phyloP scores from a whole-genome alignment of 768 basidiomycete species.

The Krasilnikovozyma curviuscula region DNA sequence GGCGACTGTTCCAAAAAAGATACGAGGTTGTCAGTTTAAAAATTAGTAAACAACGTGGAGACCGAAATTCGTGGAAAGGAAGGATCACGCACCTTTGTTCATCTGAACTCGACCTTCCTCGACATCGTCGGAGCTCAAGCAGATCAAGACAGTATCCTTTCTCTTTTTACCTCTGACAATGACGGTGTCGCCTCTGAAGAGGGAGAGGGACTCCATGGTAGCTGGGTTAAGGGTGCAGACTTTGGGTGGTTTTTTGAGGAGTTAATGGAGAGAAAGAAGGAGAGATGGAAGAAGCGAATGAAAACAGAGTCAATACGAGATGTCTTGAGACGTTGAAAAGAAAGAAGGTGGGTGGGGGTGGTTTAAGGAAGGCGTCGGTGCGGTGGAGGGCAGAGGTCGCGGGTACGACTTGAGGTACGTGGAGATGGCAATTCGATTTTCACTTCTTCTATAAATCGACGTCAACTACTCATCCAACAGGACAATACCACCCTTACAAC shows the following conservation, averaged over 20 bases:
- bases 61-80: background rate
- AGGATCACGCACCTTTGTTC: constrained; percentile 47
- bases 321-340: no score
- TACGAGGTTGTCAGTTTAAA: no score
- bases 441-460: no score
- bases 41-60: background rate
- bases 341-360: no score
- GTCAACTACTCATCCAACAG: no score
- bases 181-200: constrained; percentile 94
- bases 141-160: constrained; percentile 91
- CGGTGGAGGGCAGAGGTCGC: no score
- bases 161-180: constrained; percentile 96
- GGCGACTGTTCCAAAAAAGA: constrained; percentile 41
- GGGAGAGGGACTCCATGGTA: constrained; percentile 80
- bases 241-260: constrained; percentile 20
- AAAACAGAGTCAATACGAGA: no score
- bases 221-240: constrained; percentile 89
- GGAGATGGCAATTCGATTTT: no score
- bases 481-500: no score
- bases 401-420: no score
- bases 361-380: no score
- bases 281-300: background rate
- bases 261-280: background rate
- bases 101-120: constrained; percentile 96
- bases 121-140: constrained; percentile 82